Conservation (phyloP, 225 moss, liverwort and hornwort species). For the Marchantia polymorpha region DNA sequence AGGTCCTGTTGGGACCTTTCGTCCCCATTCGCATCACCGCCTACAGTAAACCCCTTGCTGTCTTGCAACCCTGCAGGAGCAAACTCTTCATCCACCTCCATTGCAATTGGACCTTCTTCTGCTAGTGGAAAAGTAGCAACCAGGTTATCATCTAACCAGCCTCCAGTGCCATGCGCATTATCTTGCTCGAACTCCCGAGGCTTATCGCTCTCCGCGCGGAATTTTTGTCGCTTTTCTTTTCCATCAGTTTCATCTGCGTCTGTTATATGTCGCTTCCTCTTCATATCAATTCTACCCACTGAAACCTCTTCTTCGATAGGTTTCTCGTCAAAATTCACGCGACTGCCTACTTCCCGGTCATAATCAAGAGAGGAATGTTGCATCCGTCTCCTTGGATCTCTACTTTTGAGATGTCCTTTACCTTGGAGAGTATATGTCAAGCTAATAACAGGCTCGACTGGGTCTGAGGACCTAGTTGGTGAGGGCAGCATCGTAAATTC, state of each 20-base stretch:
- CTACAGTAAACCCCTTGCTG: background rate
- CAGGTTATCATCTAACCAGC: constrained; percentile 89
- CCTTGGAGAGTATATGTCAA: constrained; percentile 33
- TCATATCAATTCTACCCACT: constrained; percentile 31
- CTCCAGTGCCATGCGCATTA: constrained; percentile 56
- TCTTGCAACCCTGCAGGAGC: constrained; percentile 10
- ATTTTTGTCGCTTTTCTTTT: constrained; percentile 58
- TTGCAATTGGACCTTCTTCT: constrained; percentile 54
- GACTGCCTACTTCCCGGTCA: constrained; percentile 33
- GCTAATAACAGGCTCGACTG: constrained; percentile 45
- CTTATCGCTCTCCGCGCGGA: constrained; percentile 21
- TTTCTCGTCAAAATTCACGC: constrained; percentile 20
- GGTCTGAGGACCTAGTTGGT: constrained; percentile 19
- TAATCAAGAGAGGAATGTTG: constrained; percentile 44
- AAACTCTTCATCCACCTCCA: constrained; percentile 69
- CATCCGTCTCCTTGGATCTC: constrained; percentile 77
- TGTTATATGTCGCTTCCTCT: constrained; percentile 49
- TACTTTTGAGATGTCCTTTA: constrained; percentile 47
- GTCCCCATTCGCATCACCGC: constrained; percentile 1
- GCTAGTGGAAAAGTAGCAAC: constrained; percentile 35
- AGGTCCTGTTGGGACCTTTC: constrained; percentile 9
- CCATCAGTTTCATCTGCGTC: constrained; percentile 38
- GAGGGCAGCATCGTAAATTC: constrained; percentile 31
- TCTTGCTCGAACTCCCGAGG: constrained; percentile 13
- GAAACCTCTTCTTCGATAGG: constrained; percentile 20